A percentile compares a stretch with the other conserved stretches of the same genome.
phyloP scores from a whole-genome alignment of 768 basidiomycete species.

The Mycena polygramma region DNA sequence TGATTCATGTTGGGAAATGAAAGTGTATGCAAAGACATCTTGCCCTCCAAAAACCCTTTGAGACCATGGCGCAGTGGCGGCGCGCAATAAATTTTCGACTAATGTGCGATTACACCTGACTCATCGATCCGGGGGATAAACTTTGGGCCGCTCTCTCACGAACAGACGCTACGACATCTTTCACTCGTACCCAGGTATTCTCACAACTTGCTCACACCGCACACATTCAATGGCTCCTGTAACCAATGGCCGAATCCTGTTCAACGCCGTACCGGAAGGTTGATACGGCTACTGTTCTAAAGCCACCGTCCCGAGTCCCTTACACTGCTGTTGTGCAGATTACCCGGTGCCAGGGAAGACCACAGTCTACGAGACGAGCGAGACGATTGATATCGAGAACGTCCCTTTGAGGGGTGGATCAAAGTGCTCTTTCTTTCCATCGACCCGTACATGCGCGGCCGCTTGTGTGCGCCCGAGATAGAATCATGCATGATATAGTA shows the following conservation, averaged over 20 bases:
- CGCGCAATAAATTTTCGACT: too few relatives aligned
- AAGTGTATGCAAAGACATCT: too few relatives aligned
- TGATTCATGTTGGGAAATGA: too few relatives aligned
- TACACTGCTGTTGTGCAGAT: constrained; percentile 42
- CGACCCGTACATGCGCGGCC: constrained; percentile 57
- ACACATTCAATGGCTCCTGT: constrained; percentile 14
- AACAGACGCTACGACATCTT: too few relatives aligned
- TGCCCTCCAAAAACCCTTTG: too few relatives aligned
- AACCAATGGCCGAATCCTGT: constrained; percentile 24
- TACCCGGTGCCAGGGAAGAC: constrained; percentile 63
- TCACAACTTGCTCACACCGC: neutral
- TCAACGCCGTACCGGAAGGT: constrained; percentile 20
- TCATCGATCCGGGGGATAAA: too few relatives aligned
- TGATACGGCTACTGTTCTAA: too few relatives aligned
- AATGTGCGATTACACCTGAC: too few relatives aligned
- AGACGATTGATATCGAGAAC: constrained; percentile 64
- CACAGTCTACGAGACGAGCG: constrained; percentile 56
- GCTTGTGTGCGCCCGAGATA: constrained; percentile 51
- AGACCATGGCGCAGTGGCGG: too few relatives aligned
- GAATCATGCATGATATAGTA: constrained; percentile 44
- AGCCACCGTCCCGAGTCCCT: too few relatives aligned
- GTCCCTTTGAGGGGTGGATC: constrained; percentile 60
- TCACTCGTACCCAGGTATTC: too few relatives aligned
- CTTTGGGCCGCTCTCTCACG: too few relatives aligned
- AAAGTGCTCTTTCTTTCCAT: constrained; percentile 63